Conservation (phyloP, 768 basidiomycete genomes). For the Leucosporidium yakuticum region DNA sequence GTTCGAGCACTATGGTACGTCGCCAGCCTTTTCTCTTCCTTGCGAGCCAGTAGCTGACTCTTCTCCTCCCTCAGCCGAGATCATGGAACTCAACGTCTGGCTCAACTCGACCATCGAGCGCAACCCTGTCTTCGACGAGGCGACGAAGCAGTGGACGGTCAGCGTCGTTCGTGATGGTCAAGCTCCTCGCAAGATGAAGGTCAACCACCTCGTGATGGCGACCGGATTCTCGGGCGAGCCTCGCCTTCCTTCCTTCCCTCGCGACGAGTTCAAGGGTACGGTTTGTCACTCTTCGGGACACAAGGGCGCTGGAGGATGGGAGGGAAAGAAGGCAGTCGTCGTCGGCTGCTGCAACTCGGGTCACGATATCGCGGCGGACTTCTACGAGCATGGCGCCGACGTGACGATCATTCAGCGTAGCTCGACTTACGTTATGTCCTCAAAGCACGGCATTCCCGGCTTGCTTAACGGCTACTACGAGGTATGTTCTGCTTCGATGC, state of each 20-base stretch:
- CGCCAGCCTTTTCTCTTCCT: not conserved
- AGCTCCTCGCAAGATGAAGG: conserved; percentile 19
- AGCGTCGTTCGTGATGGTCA: conserved; percentile 23
- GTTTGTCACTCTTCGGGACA: conserved; percentile 58
- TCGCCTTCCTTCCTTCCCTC: conserved; percentile 27
- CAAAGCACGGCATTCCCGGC: conserved; percentile 34
- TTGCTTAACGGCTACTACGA: conserved; percentile 20
- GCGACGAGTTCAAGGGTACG: conserved; percentile 60
- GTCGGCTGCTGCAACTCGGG: conserved; percentile 63
- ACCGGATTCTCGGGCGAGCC: conserved; percentile 39
- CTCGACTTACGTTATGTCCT: conserved; percentile 47
- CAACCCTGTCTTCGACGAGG: conserved; percentile 29
- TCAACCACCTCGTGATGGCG: conserved; percentile 19
- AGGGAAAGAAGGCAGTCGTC: conserved; percentile 65
- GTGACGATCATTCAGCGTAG: conserved; percentile 51
- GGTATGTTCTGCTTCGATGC: not conserved
- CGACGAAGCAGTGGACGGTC: conserved; percentile 31
- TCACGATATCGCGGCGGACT: conserved; percentile 51
- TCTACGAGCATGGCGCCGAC: conserved; percentile 45
- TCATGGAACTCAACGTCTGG: conserved; percentile 38
- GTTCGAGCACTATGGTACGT: conserved; percentile 35
- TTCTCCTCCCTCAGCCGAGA: conserved; percentile 15
- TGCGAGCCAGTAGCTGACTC: not conserved
- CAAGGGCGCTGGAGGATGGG: conserved; percentile 52
- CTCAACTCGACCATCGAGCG: conserved; percentile 32